phyloP scores from a whole-genome alignment of 2,329 filamentous ascomycete species.

The Chrysoporthe cubensis region DNA sequence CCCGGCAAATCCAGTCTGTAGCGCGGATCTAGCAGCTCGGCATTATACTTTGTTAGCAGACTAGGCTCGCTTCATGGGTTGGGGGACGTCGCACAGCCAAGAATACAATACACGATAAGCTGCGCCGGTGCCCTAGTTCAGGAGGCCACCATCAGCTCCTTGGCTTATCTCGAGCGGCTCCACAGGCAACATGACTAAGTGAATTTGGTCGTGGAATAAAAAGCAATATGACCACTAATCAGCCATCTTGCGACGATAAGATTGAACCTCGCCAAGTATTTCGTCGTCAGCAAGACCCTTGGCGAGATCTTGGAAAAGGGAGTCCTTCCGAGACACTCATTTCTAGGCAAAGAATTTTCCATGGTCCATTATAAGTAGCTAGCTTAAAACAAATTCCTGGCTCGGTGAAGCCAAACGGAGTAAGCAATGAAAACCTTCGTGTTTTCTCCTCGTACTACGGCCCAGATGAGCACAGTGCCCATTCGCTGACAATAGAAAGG shows the following conservation, averaged over 20 bases:
- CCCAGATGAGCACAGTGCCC: no score
- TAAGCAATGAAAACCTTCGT: no score
- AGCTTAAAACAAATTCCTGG: not conserved
- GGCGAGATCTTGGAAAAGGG: not conserved
- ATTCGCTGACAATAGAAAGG: no score
- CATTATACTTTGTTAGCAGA: not conserved
- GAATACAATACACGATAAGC: slow-evolving; percentile 17
- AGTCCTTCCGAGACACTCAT: not conserved
- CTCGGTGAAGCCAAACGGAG: not conserved
- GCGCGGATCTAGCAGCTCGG: not conserved
- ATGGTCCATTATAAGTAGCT: not conserved
- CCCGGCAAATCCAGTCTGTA: not conserved
- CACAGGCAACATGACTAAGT: slow-evolving; percentile 15
- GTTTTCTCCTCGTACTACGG: no score
- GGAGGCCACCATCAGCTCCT: not conserved
- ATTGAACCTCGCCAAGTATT: not conserved
- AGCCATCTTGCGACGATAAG: not conserved
- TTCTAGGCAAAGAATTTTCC: not conserved
- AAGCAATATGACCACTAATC: not conserved
- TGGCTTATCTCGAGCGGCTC: slow-evolving; percentile 17
- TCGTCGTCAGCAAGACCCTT: not conserved
- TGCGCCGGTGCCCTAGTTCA: not conserved
- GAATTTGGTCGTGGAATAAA: not conserved
- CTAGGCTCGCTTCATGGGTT: not conserved
- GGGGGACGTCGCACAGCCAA: slow-evolving; percentile 17